Evolutionary conservation across 164 flowering plant species (phyloP).

Genomic region (Aristolochia fimbriata): DNA sequence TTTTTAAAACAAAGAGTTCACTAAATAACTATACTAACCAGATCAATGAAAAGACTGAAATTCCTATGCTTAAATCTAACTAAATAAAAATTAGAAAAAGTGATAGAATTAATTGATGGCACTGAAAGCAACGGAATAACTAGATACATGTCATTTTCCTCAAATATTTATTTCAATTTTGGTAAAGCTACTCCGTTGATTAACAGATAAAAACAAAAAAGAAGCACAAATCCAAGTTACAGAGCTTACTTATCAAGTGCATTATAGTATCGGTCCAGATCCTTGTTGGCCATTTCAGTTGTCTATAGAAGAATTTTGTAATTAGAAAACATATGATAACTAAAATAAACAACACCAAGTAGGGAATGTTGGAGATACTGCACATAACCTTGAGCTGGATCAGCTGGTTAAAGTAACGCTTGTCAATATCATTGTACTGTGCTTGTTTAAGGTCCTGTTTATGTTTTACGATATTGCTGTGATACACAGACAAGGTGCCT

Average conservation of each 20-base stretch:
- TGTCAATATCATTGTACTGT: constrained; percentile 89
- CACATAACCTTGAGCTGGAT: constrained; percentile 85
- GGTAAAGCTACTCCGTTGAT: too few species aligned
- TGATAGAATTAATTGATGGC: too few species aligned
- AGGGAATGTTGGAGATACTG: background rate
- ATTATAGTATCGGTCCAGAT: constrained; percentile 88
- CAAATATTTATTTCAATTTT: too few species aligned
- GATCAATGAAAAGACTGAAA: too few species aligned
- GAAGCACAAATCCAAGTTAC: background rate
- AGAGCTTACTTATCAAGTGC: constrained; percentile 93
- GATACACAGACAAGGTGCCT: constrained; percentile 83
- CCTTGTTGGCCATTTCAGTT: constrained; percentile 99
- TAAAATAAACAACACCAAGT: background rate
- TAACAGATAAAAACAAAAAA: background rate
- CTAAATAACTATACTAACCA: too few species aligned
- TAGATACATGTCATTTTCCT: too few species aligned
- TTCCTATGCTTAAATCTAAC: too few species aligned
- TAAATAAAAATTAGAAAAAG: too few species aligned
- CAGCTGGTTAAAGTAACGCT: constrained; percentile 83
- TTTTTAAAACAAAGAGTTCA: too few species aligned
- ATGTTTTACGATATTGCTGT: constrained; percentile 64
- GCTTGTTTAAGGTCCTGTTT: constrained; percentile 80
- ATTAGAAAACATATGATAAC: background rate
- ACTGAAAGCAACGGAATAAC: too few species aligned
- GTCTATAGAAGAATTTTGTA: constrained; percentile 45